Evolutionary conservation across 2,329 filamentous ascomycete species (phyloP).

Genomic region (Aspergillus texensis): DNA sequence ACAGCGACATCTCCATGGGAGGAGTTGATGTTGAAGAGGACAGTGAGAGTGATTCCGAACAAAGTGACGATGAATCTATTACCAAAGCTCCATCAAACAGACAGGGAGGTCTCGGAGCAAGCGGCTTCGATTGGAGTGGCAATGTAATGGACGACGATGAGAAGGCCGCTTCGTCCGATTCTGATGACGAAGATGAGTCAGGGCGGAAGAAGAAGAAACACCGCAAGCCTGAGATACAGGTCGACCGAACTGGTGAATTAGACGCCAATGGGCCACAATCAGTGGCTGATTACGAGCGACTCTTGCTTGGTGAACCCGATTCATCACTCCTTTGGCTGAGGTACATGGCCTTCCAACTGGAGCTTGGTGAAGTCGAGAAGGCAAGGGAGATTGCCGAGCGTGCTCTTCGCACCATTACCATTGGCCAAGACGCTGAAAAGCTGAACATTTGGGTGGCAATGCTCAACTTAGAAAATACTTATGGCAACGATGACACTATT

Average conservation of each 20-base stretch:
- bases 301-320: conserved; percentile 88
- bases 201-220: conserved; percentile 67
- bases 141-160: conserved; percentile 60
- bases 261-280: conserved; percentile 87
- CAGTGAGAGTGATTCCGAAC: conserved; percentile 50
- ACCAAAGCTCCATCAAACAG: conserved; percentile 41
- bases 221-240: conserved; percentile 74
- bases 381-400: conserved; percentile 88
- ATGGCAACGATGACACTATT: conserved; percentile 78
- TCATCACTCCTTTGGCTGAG: conserved; percentile 92
- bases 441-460: conserved; percentile 93
- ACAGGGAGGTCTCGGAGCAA: conserved; percentile 64
- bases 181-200: conserved; percentile 48
- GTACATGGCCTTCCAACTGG: conserved; percentile 98
- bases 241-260: conserved; percentile 90
- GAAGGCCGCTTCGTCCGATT: conserved; percentile 50
- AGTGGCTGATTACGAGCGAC: conserved; percentile 87
- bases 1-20: conserved; percentile 41
- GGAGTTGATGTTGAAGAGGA: conserved; percentile 49
- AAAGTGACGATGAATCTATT: conserved; percentile 47
- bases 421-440: conserved; percentile 88
- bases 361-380: conserved; percentile 84
- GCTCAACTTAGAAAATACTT: conserved; percentile 90
- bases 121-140: conserved; percentile 87
- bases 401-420: conserved; percentile 86